phyloP scores from a whole-genome alignment of 176 grass and related monocot species.

The Hordeum vulgare region DNA sequence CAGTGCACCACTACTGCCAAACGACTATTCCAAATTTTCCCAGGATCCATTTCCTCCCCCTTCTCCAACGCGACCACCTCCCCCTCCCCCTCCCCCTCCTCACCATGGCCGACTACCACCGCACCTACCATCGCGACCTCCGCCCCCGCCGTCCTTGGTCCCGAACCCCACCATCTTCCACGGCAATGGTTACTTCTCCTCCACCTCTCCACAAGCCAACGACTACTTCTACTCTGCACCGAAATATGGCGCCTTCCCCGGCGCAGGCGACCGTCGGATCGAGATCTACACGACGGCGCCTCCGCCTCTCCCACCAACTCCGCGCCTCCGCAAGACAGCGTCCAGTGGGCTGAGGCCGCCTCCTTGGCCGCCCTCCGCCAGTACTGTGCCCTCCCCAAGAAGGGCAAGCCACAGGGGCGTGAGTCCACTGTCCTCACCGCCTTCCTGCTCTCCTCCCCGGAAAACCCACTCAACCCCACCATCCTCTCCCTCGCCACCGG shows the following conservation, averaged over 20 bases:
- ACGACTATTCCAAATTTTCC: slow-evolving; percentile 9
- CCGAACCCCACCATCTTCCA: slow-evolving; percentile 35
- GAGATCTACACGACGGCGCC: slow-evolving; percentile 52
- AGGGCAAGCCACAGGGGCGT: slow-evolving; percentile 71
- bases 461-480: not conserved
- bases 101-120: slow-evolving; percentile 67
- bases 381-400: slow-evolving; percentile 73
- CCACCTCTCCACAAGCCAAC: slow-evolving; percentile 16
- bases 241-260: slow-evolving; percentile 24
- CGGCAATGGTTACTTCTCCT: slow-evolving; percentile 27
- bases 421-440: slow-evolving; percentile 83
- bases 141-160: slow-evolving; percentile 30
- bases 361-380: slow-evolving; percentile 31
- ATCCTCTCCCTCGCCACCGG: slow-evolving; percentile 68
- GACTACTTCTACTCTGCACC: slow-evolving; percentile 23
- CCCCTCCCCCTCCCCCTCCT: not conserved
- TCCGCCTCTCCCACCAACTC: slow-evolving; percentile 14
- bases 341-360: slow-evolving; percentile 16
- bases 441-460: slow-evolving; percentile 53
- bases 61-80: not conserved
- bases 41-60: slow-evolving; percentile 1
- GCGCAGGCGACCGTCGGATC: slow-evolving; percentile 33
- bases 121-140: slow-evolving; percentile 42
- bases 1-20: too few species aligned
- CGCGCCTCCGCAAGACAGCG: slow-evolving; percentile 12